phyloP scores from a whole-genome alignment of 352 stramenopile genomes.

The Globisporangium spinosum region DNA sequence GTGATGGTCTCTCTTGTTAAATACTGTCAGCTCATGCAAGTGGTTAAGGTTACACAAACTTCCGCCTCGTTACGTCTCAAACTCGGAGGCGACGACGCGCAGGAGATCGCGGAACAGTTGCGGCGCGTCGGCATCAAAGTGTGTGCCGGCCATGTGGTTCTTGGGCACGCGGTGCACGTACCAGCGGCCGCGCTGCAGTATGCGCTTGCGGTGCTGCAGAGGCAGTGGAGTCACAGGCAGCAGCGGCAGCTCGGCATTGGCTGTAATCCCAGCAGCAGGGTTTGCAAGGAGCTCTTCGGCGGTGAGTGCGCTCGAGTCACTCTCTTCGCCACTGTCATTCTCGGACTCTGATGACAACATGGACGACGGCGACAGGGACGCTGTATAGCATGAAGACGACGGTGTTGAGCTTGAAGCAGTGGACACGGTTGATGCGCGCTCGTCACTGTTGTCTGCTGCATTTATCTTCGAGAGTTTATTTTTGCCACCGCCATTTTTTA shows the following conservation, averaged over 20 bases:
- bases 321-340: neutral
- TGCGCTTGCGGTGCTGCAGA: constrained; percentile 11
- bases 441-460: constrained; percentile 16
- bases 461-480: constrained; percentile 8
- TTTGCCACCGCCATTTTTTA: constrained; percentile 38
- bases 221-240: constrained; percentile 44
- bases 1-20: neutral
- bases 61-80: neutral
- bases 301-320: neutral
- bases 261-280: neutral
- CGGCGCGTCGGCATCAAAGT: constrained; percentile 23
- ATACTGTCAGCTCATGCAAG: neutral
- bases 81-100: constrained; percentile 1
- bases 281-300: neutral
- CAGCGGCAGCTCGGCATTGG: neutral
- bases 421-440: neutral
- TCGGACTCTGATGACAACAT: neutral
- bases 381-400: neutral
- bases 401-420: neutral
- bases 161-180: constrained; percentile 76
- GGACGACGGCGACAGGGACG: neutral
- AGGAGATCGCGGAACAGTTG: neutral
- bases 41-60: no score
- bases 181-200: constrained; percentile 60
- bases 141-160: constrained; percentile 72